phyloP scores from a whole-genome alignment of 1,139 yeast species.

The Geotrichum phurueaensis region DNA sequence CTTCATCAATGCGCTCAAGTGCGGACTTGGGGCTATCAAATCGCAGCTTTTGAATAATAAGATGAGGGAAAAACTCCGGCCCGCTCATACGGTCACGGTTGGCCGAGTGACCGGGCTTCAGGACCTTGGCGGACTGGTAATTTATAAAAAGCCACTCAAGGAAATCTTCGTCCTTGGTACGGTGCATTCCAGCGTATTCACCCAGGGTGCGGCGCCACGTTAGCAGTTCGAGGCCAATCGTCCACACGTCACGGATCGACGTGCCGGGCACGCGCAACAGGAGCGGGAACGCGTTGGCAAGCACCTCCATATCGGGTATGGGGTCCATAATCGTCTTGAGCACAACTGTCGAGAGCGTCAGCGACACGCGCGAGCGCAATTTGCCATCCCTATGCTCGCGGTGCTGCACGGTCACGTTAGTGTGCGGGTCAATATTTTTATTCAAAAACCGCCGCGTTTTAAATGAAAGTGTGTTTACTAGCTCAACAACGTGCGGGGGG shows the following conservation, averaged over 20 bases:
- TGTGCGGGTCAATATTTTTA: background rate
- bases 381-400: background rate
- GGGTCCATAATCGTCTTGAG: background rate
- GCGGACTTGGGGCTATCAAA: conserved; percentile 25
- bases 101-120: background rate
- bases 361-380: background rate
- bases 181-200: conserved; percentile 15
- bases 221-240: conserved; percentile 41
- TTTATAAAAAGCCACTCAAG: conserved; percentile 29
- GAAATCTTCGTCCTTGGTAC: conserved; percentile 26
- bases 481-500: conserved; percentile 1
- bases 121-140: conserved; percentile 12
- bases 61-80: conserved; percentile 21
- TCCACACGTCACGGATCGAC: conserved; percentile 45
- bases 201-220: conserved; percentile 25
- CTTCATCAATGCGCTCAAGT: conserved; percentile 35
- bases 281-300: conserved; percentile 41
- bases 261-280: conserved; percentile 40
- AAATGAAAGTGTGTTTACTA: background rate
- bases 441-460: conserved; percentile 6
- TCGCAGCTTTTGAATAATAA: conserved; percentile 24
- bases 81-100: conserved; percentile 22
- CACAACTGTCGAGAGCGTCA: background rate
- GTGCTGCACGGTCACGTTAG: conserved; percentile 1
- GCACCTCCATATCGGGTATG: conserved; percentile 20